Base-by-base conservation (phyloP, 805 yeast genomes). In the Cyberlindnera subsufficiens region DNA sequence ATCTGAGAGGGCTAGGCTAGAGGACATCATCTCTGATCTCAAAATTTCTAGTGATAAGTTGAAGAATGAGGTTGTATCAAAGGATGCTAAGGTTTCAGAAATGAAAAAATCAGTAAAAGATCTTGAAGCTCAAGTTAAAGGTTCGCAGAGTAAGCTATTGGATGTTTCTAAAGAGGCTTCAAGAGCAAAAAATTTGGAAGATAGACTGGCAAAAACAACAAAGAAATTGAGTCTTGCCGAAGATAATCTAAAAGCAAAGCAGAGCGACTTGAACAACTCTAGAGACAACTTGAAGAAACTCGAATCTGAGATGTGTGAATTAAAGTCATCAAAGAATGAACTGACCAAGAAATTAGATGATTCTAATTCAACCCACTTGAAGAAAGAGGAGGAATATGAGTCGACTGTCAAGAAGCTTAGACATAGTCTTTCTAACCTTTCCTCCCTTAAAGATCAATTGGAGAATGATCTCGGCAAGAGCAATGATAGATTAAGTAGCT, bases 11-110 rank as follows among this genome's bases (percentile, higher is more conserved):
- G 17, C 34, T 2, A 33, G 32, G 4, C 42, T 52, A 1, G 50
- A 43, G 17, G 58, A 55, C 1, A 32, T 43, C 2, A 32, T 48
- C 16, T 33, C 43, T 8, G 53, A 48, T 1, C 35, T 58, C 34
- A 50, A 48, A 15, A 32, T 45, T 5, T 13, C 41, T 3, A 43
- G 33, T 9, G 43, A 45, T 20, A 18, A 32, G 3, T 37, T 52
- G 7, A 22, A 37, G 6, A 20, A 27, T 22, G 51, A 46, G 6
- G 3, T 19, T 4, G 14, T 9, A 8, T 14, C 20, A 7, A 37
- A 45, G 35, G 46, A 39, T 3, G 10, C 42, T 2, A 44, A 44
- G 36, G 29, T 38, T 15, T 20, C 30, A 16, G 44, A 42, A 32
- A 31, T 46, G 17, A 42, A 44, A 38, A 27, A 16, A 1, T n/a